phyloP scores from a whole-genome alignment of 306 rosid species.

The Crotalaria pallida region DNA sequence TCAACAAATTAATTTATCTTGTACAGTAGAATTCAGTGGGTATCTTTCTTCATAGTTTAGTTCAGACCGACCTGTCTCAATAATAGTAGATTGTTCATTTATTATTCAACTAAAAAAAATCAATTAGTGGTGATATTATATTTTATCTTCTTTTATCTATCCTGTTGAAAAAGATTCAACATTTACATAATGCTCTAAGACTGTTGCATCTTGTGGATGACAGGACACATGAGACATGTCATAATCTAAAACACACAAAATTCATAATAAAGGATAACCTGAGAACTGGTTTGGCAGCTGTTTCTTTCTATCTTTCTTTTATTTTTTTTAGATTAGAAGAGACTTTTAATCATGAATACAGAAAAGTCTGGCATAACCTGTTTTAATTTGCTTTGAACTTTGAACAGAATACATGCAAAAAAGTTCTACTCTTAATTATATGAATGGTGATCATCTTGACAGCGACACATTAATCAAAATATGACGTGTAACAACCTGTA shows the following conservation, averaged over 20 bases:
- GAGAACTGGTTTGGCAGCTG: background rate
- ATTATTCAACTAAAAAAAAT: background rate
- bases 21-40: background rate
- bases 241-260: background rate
- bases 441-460: background rate
- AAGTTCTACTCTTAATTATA: background rate
- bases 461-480: background rate
- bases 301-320: no score
- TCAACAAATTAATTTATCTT: background rate
- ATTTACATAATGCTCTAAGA: slow-evolving; percentile 3
- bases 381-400: no score
- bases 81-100: background rate
- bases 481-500: background rate
- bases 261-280: background rate
- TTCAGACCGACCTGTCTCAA: background rate
- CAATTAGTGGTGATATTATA: background rate
- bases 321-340: no score
- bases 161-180: background rate
- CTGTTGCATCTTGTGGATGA: slow-evolving; percentile 19
- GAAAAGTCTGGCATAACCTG: no score
- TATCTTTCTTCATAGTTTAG: slow-evolving; percentile 20
- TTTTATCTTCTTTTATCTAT: background rate
- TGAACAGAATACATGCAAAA: no score
- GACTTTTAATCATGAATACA: no score
- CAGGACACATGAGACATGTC: background rate